Evolutionary conservation across 768 basidiomycete species (phyloP).

Genomic region (Suillus subaureus): DNA sequence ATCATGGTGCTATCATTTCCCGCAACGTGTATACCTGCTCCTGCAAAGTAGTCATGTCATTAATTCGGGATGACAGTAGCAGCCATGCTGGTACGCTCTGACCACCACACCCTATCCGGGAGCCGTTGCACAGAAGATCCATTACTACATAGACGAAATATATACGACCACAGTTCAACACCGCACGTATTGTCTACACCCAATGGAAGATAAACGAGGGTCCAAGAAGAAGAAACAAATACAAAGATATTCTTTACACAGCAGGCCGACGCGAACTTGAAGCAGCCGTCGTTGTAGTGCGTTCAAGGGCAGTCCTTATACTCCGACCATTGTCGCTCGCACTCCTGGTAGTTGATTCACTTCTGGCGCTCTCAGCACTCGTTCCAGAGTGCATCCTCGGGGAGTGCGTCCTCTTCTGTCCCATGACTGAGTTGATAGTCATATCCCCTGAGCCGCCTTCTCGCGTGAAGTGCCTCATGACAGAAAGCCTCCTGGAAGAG

Average conservation of each 20-base stretch:
- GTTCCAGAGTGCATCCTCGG: not conserved
- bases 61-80: not conserved
- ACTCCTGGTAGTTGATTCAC: not conserved
- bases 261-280: constrained; percentile 6
- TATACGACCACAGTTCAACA: not conserved
- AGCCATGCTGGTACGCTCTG: not conserved
- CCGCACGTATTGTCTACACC: not conserved
- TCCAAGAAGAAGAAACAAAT: not conserved
- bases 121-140: not conserved
- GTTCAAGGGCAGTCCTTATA: constrained; percentile 5
- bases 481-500: constrained; percentile 2
- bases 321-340: constrained; percentile 1
- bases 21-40: not conserved
- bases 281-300: constrained; percentile 3
- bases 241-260: constrained; percentile 4
- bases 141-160: not conserved
- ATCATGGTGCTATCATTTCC: not conserved
- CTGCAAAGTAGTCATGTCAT: not conserved
- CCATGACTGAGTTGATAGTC: constrained; percentile 13
- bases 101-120: not conserved
- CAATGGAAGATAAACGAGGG: not conserved
- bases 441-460: constrained; percentile 15
- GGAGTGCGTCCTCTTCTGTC: not conserved
- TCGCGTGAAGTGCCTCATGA: constrained; percentile 7
- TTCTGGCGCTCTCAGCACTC: not conserved